Conservation (phyloP, 2,329 filamentous ascomycete genomes). For the Scedosporium dehoogii region DNA sequence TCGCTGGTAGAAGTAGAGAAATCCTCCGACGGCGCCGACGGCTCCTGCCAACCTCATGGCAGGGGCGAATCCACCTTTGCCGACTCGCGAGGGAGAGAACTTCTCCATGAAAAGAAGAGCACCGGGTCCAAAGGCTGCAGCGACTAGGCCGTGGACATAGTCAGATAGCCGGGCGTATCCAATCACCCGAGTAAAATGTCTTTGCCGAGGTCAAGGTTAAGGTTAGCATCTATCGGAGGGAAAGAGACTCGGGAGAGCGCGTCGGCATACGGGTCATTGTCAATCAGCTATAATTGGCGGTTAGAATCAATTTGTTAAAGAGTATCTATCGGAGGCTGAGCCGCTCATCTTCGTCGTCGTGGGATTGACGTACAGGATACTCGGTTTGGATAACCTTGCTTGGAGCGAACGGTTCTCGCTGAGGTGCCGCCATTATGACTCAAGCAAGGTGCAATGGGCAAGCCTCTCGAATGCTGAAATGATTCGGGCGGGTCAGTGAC, state of each 20-base stretch:
- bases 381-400: constrained; percentile 74
- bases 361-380: constrained; percentile 66
- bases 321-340: background rate
- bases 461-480: background rate
- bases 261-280: constrained; percentile 84
- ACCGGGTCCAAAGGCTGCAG: constrained; percentile 62
- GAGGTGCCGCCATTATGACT: constrained; percentile 6
- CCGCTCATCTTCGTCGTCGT: too few relatives aligned
- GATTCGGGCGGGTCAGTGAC: background rate
- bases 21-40: constrained; percentile 66
- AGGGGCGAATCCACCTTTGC: constrained; percentile 70
- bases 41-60: constrained; percentile 71
- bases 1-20: constrained; percentile 76
- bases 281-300: constrained; percentile 66
- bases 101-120: constrained; percentile 73
- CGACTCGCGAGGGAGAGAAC: constrained; percentile 74
- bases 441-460: background rate
- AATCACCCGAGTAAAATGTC: constrained; percentile 84
- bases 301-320: constrained; percentile 11
- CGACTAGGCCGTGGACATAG: constrained; percentile 60
- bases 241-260: background rate
- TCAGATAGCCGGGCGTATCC: constrained; percentile 79
- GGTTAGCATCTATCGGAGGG: constrained; percentile 9
- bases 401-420: constrained; percentile 10
- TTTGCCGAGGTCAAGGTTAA: constrained; percentile 26